A percentile compares a stretch with the other conserved stretches of the same genome.
phyloP scores from a whole-genome alignment of 2,329 filamentous ascomycete species.

The Gyromitra esculenta region DNA sequence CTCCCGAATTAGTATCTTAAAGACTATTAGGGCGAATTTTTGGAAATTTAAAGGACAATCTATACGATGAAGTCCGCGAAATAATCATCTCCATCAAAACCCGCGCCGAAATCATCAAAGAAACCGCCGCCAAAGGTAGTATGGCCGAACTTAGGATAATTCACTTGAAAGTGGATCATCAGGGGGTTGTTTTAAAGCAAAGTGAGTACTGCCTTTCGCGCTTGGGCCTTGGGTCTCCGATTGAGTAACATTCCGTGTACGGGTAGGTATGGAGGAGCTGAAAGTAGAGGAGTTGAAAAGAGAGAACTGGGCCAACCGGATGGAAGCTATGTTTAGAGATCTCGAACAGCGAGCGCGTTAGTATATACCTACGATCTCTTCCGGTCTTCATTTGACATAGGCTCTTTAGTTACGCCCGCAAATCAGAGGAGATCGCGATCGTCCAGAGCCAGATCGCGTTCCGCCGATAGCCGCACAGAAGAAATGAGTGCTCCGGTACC shows the following conservation, averaged over 20 bases:
- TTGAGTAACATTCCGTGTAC: not conserved
- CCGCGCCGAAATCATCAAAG: conserved; percentile 4
- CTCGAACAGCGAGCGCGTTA: conserved; percentile 6
- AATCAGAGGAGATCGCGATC: not conserved
- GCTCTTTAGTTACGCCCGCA: not conserved
- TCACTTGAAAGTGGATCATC: conserved; percentile 4
- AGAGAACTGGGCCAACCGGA: not conserved
- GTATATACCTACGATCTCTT: not conserved
- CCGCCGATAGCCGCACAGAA: not conserved
- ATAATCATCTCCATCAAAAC: conserved; percentile 5
- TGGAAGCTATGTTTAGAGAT: not conserved
- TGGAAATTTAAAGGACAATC: conserved; percentile 15
- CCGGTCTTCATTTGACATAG: not conserved
- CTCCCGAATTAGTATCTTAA: not conserved
- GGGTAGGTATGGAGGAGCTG: conserved; percentile 9
- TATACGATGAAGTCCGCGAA: conserved; percentile 10
- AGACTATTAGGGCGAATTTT: not conserved
- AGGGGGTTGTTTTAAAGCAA: conserved; percentile 4
- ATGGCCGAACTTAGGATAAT: conserved; percentile 13
- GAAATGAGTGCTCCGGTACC: not conserved
- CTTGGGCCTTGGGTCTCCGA: not conserved
- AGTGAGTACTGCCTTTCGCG: not conserved
- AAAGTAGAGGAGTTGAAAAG: not conserved
- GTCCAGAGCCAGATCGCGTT: not conserved
- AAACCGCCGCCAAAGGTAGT: conserved; percentile 5